A percentile compares a stretch with the other conserved stretches of the same genome.
Conservation (phyloP, 2,329 filamentous ascomycete species). For the Botrytis tulipae region DNA sequence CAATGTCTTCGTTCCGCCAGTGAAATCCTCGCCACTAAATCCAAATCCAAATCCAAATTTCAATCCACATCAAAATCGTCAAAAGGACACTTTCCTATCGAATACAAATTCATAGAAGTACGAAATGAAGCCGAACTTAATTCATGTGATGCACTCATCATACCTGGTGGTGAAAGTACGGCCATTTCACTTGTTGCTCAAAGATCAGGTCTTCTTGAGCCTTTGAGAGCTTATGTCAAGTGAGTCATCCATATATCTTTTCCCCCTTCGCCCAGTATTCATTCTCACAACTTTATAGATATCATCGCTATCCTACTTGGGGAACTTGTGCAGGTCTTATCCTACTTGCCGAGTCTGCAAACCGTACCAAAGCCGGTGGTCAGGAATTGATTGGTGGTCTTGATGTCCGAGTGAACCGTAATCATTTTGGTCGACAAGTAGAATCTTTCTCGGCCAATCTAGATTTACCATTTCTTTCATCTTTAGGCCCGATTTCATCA, state of each 20-base stretch:
- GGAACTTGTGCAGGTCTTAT: slow-evolving; percentile 96
- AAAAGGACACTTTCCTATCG: slow-evolving; percentile 17
- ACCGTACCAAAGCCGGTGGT: slow-evolving; percentile 83
- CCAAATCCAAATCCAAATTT: neutral
- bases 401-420: slow-evolving; percentile 85
- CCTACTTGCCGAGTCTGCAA: slow-evolving; percentile 82
- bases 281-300: slow-evolving; percentile 46
- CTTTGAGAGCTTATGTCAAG: slow-evolving; percentile 88
- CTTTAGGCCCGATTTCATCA: slow-evolving; percentile 20
- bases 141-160: slow-evolving; percentile 76
- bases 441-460: slow-evolving; percentile 84
- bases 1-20: slow-evolving; percentile 70
- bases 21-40: slow-evolving; percentile 42
- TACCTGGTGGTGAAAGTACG: slow-evolving; percentile 94
- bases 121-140: slow-evolving; percentile 70
- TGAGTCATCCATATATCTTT: slow-evolving; percentile 45
- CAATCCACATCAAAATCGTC: neutral
- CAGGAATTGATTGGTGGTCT: slow-evolving; percentile 93
- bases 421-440: slow-evolving; percentile 91
- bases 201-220: slow-evolving; percentile 77
- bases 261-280: neutral
- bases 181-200: slow-evolving; percentile 86
- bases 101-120: slow-evolving; percentile 66
- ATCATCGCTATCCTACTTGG: slow-evolving; percentile 80
- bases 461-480: slow-evolving; percentile 65